Percentiles rank a stretch among this genome's conserved stretches.
Conservation (phyloP, 2,329 filamentous ascomycete species). For the Claviceps sp. region DNA sequence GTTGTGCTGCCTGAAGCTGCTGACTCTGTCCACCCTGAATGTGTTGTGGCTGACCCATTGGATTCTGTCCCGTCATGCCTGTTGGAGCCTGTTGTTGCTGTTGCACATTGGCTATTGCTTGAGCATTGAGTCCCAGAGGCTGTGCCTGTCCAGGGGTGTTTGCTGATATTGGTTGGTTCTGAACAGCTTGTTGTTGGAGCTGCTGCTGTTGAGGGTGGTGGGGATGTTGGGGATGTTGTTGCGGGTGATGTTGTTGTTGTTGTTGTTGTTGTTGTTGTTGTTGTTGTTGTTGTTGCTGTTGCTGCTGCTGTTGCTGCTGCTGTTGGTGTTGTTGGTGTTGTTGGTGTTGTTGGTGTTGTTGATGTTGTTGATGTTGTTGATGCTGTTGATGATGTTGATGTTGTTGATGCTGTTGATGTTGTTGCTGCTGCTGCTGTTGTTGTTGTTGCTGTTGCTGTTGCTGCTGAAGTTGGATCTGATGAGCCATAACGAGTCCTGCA, state of each 20-base stretch:
- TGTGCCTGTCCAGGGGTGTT: slow-evolving; percentile 27
- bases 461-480: slow-evolving; percentile 35
- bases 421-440: slow-evolving; percentile 24
- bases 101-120: slow-evolving; percentile 29
- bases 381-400: slow-evolving; percentile 21
- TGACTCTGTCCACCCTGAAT: slow-evolving; percentile 12
- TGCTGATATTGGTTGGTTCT: slow-evolving; percentile 26
- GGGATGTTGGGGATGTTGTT: slow-evolving; percentile 25
- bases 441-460: slow-evolving; percentile 31
- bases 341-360: slow-evolving; percentile 32
- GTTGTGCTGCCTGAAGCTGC: slow-evolving; percentile 16
- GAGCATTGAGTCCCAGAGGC: slow-evolving; percentile 33
- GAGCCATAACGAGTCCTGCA: slow-evolving; percentile 26
- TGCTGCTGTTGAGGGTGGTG: slow-evolving; percentile 23
- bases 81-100: slow-evolving; percentile 10
- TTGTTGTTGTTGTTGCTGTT: slow-evolving; percentile 20
- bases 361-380: slow-evolving; percentile 24
- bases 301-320: slow-evolving; percentile 30
- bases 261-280: slow-evolving; percentile 29
- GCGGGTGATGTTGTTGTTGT: slow-evolving; percentile 33
- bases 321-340: slow-evolving; percentile 30
- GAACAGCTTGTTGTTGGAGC: slow-evolving; percentile 19
- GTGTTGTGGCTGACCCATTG: slow-evolving; percentile 10
- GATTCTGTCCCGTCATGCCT: slow-evolving; percentile 8
- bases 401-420: slow-evolving; percentile 25